Evolutionary conservation across 2,329 filamentous ascomycete genomes (phyloP).

Genomic region (Pyrenophora teres): DNA sequence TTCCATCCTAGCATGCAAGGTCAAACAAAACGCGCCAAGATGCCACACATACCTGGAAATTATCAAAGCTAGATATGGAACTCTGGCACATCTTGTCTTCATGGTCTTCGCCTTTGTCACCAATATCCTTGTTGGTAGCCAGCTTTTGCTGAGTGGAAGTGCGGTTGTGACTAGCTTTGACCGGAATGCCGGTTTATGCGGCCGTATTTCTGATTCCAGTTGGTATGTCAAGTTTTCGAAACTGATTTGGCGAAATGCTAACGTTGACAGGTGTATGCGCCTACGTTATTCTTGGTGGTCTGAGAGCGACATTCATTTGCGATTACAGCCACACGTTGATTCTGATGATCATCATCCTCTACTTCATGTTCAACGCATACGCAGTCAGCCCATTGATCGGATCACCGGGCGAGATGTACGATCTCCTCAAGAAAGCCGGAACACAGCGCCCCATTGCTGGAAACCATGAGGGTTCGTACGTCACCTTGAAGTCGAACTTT

Average conservation of each 20-base stretch:
- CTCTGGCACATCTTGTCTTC: constrained; percentile 46
- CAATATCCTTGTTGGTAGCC: constrained; percentile 52
- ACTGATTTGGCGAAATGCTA: background rate
- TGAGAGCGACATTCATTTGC: constrained; percentile 52
- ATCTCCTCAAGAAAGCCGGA: constrained; percentile 47
- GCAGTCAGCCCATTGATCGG: constrained; percentile 48
- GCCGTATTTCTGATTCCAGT: constrained; percentile 52
- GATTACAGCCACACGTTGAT: constrained; percentile 50
- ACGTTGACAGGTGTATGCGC: constrained; percentile 38
- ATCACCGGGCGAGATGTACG: constrained; percentile 48
- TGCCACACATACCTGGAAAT: constrained; percentile 52
- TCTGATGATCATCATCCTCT: constrained; percentile 52
- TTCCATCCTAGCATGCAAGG: constrained; percentile 51
- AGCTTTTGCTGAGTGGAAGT: constrained; percentile 51
- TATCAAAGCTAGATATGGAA: constrained; percentile 49
- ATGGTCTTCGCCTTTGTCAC: constrained; percentile 51
- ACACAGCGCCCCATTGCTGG: constrained; percentile 44
- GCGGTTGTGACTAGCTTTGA: constrained; percentile 51
- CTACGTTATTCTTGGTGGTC: constrained; percentile 43
- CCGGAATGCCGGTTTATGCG: constrained; percentile 53
- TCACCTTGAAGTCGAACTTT: constrained; percentile 49
- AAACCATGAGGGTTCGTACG: constrained; percentile 49
- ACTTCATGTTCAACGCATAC: constrained; percentile 52
- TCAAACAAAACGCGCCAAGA: constrained; percentile 49
- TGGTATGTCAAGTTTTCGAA: constrained; percentile 25